A percentile compares a stretch with the other conserved stretches of the same genome.
Evolutionary conservation across 768 basidiomycete genomes (phyloP).

Genomic region (Filobasidium wieringae): DNA sequence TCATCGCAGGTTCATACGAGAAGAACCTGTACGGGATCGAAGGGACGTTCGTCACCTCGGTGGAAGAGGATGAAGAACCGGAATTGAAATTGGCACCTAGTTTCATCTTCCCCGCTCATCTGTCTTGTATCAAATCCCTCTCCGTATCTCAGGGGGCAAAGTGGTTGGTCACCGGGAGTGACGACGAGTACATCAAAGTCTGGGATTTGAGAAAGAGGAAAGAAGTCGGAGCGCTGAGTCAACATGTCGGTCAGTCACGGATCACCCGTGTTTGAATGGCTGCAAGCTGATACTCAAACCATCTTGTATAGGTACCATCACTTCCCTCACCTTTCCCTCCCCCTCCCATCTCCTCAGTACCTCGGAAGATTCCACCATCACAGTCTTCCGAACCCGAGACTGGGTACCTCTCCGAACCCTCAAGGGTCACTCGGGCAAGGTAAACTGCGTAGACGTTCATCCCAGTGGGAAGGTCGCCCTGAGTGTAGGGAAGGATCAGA

Average conservation of each 20-base stretch:
- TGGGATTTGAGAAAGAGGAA: constrained; percentile 88
- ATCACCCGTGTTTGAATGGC: not conserved
- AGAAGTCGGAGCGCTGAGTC: constrained; percentile 88
- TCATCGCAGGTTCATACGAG: constrained; percentile 90
- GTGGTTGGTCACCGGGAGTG: constrained; percentile 88
- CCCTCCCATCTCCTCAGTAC: constrained; percentile 81
- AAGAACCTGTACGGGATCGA: constrained; percentile 85
- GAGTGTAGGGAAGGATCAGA: constrained; percentile 79
- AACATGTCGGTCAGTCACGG: constrained; percentile 67
- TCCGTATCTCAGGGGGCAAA: constrained; percentile 80
- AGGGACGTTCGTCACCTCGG: constrained; percentile 42
- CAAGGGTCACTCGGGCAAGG: constrained; percentile 85
- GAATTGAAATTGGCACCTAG: constrained; percentile 53
- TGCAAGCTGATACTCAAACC: not conserved
- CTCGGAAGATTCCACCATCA: constrained; percentile 82
- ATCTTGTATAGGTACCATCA: constrained; percentile 66
- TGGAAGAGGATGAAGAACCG: not conserved
- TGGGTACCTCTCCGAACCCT: constrained; percentile 79
- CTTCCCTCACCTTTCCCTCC: constrained; percentile 71
- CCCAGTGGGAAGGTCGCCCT: constrained; percentile 84
- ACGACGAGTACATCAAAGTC: constrained; percentile 93
- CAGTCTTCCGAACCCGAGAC: constrained; percentile 82
- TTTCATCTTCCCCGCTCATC: constrained; percentile 95
- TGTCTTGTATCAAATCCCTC: constrained; percentile 81
- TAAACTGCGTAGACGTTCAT: constrained; percentile 82